Percentiles rank a stretch among this genome's conserved stretches.
Conservation (phyloP, 2,329 filamentous ascomycete genomes). For the Cercospora beticola region DNA sequence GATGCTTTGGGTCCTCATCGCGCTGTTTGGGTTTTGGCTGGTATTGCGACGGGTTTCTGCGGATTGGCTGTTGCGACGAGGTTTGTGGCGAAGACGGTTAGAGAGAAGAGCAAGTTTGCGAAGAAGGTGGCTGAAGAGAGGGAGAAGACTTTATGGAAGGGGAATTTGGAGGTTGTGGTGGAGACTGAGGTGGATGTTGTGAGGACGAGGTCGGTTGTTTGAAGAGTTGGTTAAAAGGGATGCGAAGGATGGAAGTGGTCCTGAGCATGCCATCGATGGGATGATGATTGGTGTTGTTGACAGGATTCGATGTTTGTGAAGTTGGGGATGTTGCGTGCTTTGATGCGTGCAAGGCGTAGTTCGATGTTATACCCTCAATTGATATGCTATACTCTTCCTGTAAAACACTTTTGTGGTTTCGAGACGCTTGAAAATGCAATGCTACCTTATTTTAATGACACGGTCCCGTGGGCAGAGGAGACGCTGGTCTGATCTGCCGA, state of each 20-base stretch:
- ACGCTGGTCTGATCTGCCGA: not conserved
- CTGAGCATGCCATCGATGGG: not conserved
- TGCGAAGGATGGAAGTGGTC: not conserved
- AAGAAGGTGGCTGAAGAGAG: conserved; percentile 1
- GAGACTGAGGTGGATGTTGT: not conserved
- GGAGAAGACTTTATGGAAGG: not conserved
- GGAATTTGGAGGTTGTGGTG: not conserved
- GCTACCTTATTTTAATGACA: not conserved
- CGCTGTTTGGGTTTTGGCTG: conserved; percentile 44
- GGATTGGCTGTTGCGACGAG: conserved; percentile 16
- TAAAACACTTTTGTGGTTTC: no score
- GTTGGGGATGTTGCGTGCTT: not conserved
- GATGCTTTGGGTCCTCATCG: conserved; percentile 41
- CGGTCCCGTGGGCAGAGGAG: not conserved
- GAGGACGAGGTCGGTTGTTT: not conserved
- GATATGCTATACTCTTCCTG: not conserved
- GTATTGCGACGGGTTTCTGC: conserved; percentile 39
- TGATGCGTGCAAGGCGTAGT: not conserved
- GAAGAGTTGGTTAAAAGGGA: no score
- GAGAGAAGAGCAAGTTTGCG: conserved; percentile 19
- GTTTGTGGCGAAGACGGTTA: conserved; percentile 6
- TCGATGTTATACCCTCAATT: not conserved
- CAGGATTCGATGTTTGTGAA: not conserved
- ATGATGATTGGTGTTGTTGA: not conserved
- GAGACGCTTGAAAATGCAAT: not conserved